A percentile compares a stretch with the other conserved stretches of the same genome.
These are phyloP conservation scores for Cladosporium cucumerinum DNA, from an alignment of 2,329 filamentous ascomycete species.

Conservation along the genomic window DNA sequence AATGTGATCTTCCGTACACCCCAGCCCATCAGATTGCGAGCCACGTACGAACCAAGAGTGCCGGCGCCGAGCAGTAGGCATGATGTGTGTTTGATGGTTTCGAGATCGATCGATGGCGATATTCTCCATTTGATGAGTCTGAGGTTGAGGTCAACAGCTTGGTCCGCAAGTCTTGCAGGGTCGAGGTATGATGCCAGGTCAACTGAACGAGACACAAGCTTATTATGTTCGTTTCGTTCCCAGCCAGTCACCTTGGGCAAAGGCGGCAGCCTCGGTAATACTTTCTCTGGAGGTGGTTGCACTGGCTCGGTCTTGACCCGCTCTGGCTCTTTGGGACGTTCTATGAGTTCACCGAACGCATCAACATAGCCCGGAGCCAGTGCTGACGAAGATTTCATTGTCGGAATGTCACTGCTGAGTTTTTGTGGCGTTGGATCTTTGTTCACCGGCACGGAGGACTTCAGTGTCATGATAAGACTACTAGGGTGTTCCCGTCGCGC, in stretches of 20 bases:
- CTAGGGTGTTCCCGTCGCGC: constrained; percentile 72
- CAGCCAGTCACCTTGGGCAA: constrained; percentile 86
- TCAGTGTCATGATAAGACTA: constrained; percentile 71
- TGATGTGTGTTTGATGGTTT: constrained; percentile 82
- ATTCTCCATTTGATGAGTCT: constrained; percentile 99
- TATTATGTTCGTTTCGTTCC: constrained; percentile 79
- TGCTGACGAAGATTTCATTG: constrained; percentile 28
- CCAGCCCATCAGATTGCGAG: constrained; percentile 89
- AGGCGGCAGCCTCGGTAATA: constrained; percentile 42
- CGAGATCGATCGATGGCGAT: constrained; percentile 80
- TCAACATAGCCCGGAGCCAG: constrained; percentile 31
- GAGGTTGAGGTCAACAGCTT: constrained; percentile 91
- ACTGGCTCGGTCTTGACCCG: constrained; percentile 18
- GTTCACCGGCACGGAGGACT: constrained; percentile 48
- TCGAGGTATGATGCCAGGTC: constrained; percentile 94
- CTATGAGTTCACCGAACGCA: constrained; percentile 31
- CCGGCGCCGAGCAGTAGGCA: constrained; percentile 90
- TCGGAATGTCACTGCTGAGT: constrained; percentile 24
- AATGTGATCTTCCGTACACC: constrained; percentile 94
- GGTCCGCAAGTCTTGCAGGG: constrained; percentile 78
- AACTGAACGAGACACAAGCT: constrained; percentile 72
- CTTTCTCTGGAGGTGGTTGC: constrained; percentile 38
- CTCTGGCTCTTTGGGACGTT: constrained; percentile 20
- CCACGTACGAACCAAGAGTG: constrained; percentile 90
- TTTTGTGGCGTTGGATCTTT: constrained; percentile 24